Evolutionary conservation across 805 yeast genomes (phyloP), one percentile per base, ranked within the genome.

Genomic region (Metschnikowia aberdeeniae): DNA sequence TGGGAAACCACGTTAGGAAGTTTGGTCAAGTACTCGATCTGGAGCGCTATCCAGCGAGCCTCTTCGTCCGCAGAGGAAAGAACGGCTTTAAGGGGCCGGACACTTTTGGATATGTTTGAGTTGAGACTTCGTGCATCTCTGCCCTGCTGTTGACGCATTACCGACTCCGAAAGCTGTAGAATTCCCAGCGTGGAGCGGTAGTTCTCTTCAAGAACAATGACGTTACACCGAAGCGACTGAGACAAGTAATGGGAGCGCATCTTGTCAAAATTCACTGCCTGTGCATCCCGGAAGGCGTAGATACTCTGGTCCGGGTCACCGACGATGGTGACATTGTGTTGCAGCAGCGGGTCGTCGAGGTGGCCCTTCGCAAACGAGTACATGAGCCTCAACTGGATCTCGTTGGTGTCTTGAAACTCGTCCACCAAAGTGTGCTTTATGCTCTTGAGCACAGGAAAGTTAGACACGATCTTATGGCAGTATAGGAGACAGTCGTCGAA

Each of bases 271-370:
- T 86, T 89, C 13, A 70, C 66, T 1, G 84, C 72, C 30, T 81
- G 80, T 0, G 97, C 97, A 56, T 84, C 81, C 49, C 98, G 70
- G 55, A 92, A 92, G 0, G 84, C 89, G 61, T 93, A 92, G 19
- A 92, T 92, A 58, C 95, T 84, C 63, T 92, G 99, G 62, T 93
- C 97, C 0, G 97, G 96, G 59, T 92, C 99, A 1, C 99, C 99
- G 2, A 92, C 97, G 1, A 89, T 82, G 0, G 97, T 87, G 7
- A 92, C 75, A 46, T 82, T 82, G 49, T 80, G 60, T 31, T 70
- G 72, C 14, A 58, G 34, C 5, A 36, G 26, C 6, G 49, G 26
- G 14, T 64, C 61, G 3, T 62, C 56, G 33, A 75, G 68, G 46
- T 62, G 58, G 8, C 69, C 69, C 34, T 47, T 45, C 2, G 74